Percentiles rank a stretch among this genome's conserved stretches.
These are phyloP conservation scores for Corynespora cassiicola DNA, from an alignment of 2,329 filamentous ascomycete genomes.

Conservation along the genomic window DNA sequence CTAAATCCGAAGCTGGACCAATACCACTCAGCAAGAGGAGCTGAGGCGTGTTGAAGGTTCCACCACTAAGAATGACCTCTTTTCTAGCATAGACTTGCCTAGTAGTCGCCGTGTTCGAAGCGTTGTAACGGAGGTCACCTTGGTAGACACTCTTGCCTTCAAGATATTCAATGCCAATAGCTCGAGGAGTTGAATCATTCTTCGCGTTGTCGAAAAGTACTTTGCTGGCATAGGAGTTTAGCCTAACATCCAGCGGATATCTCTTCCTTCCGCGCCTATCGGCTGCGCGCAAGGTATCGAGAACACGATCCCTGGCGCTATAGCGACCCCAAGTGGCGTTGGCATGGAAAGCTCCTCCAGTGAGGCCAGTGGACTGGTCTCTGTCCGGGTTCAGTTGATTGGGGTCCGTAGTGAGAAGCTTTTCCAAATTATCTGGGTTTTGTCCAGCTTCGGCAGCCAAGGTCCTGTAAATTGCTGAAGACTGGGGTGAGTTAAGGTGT, in stretches of 20 bases:
- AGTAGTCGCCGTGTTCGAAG: slow-evolving; percentile 10
- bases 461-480: slow-evolving; percentile 17
- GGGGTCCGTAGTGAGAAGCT: slow-evolving; percentile 20
- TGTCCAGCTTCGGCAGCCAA: slow-evolving; percentile 22
- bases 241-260: slow-evolving; percentile 30
- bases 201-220: slow-evolving; percentile 40
- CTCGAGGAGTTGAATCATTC: slow-evolving; percentile 32
- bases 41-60: slow-evolving; percentile 68
- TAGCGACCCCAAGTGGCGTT: slow-evolving; percentile 21
- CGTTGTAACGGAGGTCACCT: slow-evolving; percentile 47
- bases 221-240: slow-evolving; percentile 49
- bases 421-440: slow-evolving; percentile 18
- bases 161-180: slow-evolving; percentile 53
- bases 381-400: slow-evolving; percentile 21
- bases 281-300: slow-evolving; percentile 12
- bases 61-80: slow-evolving; percentile 36
- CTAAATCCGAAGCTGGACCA: slow-evolving; percentile 60
- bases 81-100: slow-evolving; percentile 23
- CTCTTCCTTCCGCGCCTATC: slow-evolving; percentile 12
- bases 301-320: slow-evolving; percentile 20
- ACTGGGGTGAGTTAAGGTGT: slow-evolving; percentile 10
- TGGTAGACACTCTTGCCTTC: slow-evolving; percentile 49
- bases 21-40: slow-evolving; percentile 68
- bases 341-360: slow-evolving; percentile 41
- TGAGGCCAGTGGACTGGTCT: slow-evolving; percentile 42